phyloP scores from a whole-genome alignment of 2,329 filamentous ascomycete species.

The Apiospora rasikravindrae region DNA sequence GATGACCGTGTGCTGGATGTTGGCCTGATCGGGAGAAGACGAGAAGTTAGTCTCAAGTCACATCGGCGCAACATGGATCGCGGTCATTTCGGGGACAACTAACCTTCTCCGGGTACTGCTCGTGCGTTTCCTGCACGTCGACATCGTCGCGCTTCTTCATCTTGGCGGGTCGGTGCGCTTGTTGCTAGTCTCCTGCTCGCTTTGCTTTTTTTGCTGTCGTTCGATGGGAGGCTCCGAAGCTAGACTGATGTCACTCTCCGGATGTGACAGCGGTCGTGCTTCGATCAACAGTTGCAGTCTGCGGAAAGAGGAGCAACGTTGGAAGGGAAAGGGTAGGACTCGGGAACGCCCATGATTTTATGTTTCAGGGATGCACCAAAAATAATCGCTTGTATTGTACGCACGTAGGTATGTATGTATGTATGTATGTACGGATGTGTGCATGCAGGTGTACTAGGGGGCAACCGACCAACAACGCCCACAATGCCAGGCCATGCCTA shows the following conservation, averaged over 20 bases:
- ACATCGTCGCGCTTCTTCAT: conserved; percentile 7
- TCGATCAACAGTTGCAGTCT: background rate
- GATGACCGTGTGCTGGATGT: conserved; percentile 49
- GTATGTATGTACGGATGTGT: background rate
- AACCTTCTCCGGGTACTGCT: conserved; percentile 19
- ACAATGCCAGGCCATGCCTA: background rate
- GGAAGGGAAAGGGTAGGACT: background rate
- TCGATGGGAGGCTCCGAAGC: background rate
- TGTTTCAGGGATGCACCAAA: background rate
- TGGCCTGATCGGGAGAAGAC: conserved; percentile 22
- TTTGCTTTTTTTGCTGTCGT: background rate
- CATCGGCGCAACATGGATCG: background rate
- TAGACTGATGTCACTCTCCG: background rate
- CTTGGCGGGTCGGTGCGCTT: background rate
- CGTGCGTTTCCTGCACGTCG: conserved; percentile 6
- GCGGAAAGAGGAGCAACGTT: too few relatives aligned
- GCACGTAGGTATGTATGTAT: background rate
- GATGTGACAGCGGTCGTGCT: background rate
- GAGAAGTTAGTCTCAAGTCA: background rate
- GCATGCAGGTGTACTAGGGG: background rate
- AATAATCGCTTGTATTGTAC: background rate
- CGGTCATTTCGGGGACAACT: background rate
- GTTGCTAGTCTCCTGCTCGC: background rate
- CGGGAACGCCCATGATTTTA: conserved; percentile 15
- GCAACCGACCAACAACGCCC: background rate